These are phyloP conservation scores for Plantago ovata DNA, from an alignment of 257 asterid genomes.

Conservation along the genomic window DNA sequence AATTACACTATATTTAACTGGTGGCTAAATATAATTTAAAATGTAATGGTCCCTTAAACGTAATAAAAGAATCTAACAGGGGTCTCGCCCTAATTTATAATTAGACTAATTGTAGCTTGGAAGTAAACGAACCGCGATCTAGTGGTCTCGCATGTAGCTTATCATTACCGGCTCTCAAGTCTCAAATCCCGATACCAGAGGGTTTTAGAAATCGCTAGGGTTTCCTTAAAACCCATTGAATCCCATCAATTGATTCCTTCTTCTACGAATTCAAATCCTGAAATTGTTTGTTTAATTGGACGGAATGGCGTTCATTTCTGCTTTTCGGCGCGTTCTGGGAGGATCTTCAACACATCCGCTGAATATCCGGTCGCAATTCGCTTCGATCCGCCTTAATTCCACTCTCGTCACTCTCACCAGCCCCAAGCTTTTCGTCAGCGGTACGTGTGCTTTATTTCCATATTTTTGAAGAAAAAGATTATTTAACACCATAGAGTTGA, in stretches of 20 bases:
- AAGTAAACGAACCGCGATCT: too few relatives aligned
- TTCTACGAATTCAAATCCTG: background rate
- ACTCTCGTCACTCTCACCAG: constrained; percentile 75
- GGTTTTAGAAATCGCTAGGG: background rate
- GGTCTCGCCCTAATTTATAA: too few relatives aligned
- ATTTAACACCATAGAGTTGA: background rate
- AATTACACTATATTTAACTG: too few relatives aligned
- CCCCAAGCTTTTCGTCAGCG: constrained; percentile 87
- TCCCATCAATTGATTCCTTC: background rate
- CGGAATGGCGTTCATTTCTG: constrained; percentile 56
- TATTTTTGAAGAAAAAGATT: background rate
- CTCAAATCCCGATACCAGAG: background rate
- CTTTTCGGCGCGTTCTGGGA: constrained; percentile 53
- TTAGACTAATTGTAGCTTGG: too few relatives aligned
- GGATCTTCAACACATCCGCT: constrained; percentile 45
- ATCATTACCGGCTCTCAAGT: too few relatives aligned
- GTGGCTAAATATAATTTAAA: too few relatives aligned
- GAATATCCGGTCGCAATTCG: constrained; percentile 37
- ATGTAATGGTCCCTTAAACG: too few relatives aligned
- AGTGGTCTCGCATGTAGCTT: too few relatives aligned
- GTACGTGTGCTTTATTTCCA: constrained; percentile 29
- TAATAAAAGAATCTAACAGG: too few relatives aligned
- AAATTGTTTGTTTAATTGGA: background rate
- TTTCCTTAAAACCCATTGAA: background rate
- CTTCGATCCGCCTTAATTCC: constrained; percentile 61